Percentiles rank a stretch among this genome's conserved stretches.
These are phyloP conservation scores for Phalaenopsis aphrodite DNA, from an alignment of 106 monocot genomes.

Conservation along the genomic window DNA sequence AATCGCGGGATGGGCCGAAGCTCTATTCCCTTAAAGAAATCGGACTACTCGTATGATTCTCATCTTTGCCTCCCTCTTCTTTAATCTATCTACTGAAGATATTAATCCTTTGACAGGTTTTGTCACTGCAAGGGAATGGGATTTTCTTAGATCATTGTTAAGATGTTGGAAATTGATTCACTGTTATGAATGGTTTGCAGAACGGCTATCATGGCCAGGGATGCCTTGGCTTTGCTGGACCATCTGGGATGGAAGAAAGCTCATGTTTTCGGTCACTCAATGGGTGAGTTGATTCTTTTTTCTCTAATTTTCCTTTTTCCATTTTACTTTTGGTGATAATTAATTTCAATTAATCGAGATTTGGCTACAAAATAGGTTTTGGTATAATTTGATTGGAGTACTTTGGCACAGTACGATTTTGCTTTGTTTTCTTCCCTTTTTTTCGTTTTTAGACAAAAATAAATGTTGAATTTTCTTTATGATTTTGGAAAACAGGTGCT, in stretches of 20 bases:
- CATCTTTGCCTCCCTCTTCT: background rate
- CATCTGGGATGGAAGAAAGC: conserved; percentile 92
- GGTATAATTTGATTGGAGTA: background rate
- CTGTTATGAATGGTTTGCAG: conserved; percentile 29
- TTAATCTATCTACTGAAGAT: background rate
- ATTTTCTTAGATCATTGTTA: background rate
- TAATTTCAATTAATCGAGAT: background rate
- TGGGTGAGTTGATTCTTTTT: conserved; percentile 54
- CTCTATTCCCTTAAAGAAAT: conserved; percentile 62
- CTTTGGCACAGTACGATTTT: background rate
- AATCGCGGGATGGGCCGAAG: conserved; percentile 95
- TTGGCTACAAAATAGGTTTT: background rate
- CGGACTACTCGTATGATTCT: conserved; percentile 76
- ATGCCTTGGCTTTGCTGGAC: conserved; percentile 80
- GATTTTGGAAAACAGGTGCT: conserved; percentile 34
- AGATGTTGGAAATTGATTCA: background rate
- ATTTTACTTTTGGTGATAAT: background rate
- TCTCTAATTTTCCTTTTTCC: background rate
- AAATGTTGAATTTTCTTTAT: background rate
- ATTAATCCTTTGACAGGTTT: background rate
- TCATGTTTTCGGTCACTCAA: conserved; percentile 96
- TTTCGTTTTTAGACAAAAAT: background rate
- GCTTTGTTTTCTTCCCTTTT: background rate
- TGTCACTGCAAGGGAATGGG: background rate
- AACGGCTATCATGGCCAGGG: conserved; percentile 83